phyloP scores from a whole-genome alignment of 768 basidiomycete genomes.

The Leucosporidium creatinivorum region DNA sequence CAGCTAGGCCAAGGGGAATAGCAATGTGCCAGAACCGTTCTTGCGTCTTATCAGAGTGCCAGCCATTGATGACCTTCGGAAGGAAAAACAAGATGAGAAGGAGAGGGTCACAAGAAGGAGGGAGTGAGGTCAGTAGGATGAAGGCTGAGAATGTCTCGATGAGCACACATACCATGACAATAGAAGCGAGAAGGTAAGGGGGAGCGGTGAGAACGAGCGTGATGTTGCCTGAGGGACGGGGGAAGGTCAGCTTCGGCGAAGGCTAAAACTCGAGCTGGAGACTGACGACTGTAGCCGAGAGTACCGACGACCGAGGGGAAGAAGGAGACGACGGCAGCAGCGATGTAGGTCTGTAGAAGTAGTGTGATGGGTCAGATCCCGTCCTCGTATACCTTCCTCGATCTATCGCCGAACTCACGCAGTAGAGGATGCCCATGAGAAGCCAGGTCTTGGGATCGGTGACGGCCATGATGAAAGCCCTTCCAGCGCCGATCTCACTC shows the following conservation, averaged over 20 bases:
- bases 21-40: conserved; percentile 66
- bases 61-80: conserved; percentile 16
- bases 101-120: conserved; percentile 29
- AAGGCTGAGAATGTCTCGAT: too few relatives aligned
- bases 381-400: too few relatives aligned
- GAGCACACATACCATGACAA: too few relatives aligned
- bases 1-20: conserved; percentile 48
- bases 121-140: too few relatives aligned
- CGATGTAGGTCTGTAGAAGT: not conserved
- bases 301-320: conserved; percentile 38
- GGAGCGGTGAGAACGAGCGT: conserved; percentile 4
- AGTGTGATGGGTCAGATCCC: too few relatives aligned
- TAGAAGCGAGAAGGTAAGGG: too few relatives aligned
- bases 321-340: conserved; percentile 18
- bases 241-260: too few relatives aligned
- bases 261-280: too few relatives aligned
- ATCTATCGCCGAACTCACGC: not conserved
- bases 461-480: not conserved
- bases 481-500: not conserved
- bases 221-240: conserved; percentile 24
- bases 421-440: not conserved
- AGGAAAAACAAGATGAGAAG: conserved; percentile 32
- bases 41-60: conserved; percentile 59
- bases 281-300: conserved; percentile 25
- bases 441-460: not conserved